phyloP scores from a whole-genome alignment of 2,329 filamentous ascomycete species.

The Trichoderma sp. region DNA sequence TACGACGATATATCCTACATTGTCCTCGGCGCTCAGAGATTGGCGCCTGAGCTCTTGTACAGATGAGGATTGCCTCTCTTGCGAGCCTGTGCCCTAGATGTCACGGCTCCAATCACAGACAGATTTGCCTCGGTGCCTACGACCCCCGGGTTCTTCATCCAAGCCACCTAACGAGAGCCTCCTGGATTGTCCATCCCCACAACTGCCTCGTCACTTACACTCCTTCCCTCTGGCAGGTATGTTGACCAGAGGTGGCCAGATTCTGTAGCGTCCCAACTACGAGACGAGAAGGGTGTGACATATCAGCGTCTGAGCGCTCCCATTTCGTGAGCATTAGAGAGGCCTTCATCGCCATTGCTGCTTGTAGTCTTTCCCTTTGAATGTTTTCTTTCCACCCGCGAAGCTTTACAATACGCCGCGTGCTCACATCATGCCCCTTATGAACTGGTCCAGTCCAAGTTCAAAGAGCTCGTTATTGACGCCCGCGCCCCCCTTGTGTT shows the following conservation, averaged over 20 bases:
- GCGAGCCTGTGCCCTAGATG: neutral
- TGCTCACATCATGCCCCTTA: slow-evolving; percentile 59
- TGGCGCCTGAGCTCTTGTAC: neutral
- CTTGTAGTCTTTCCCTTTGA: neutral
- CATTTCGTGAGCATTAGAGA: neutral
- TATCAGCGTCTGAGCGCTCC: neutral
- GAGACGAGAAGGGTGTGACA: neutral
- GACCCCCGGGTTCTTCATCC: neutral
- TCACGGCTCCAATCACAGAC: neutral
- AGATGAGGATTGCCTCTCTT: neutral
- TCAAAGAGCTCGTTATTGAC: slow-evolving; percentile 70
- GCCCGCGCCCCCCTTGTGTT: slow-evolving; percentile 66
- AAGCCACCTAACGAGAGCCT: neutral
- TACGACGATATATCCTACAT: neutral
- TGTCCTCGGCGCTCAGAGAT: neutral
- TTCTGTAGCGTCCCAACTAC: neutral
- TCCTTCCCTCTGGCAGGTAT: neutral
- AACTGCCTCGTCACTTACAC: neutral
- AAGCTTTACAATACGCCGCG: neutral
- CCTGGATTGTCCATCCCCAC: neutral
- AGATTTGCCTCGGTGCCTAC: neutral
- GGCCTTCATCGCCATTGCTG: neutral
- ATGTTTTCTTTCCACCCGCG: neutral
- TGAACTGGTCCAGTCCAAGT: slow-evolving; percentile 71
- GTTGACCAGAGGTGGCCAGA: neutral